A percentile compares a stretch with the other conserved stretches of the same genome.
Evolutionary conservation across 2,329 filamentous ascomycete genomes (phyloP).

Genomic region (Pyricularia pennisetigena): DNA sequence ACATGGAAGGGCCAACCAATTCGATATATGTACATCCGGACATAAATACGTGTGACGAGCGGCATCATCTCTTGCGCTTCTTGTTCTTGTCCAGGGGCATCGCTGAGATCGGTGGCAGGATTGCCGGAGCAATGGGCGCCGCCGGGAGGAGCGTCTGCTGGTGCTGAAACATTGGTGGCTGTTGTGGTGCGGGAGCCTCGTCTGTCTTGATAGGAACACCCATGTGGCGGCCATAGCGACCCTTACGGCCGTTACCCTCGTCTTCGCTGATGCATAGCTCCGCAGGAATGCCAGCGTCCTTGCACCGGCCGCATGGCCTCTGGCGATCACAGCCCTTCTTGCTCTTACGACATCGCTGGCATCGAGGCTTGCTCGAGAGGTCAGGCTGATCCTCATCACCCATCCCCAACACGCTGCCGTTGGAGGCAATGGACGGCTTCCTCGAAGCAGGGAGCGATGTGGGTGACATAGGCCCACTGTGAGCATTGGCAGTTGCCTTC

Average conservation of each 20-base stretch:
- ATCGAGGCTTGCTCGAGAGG: constrained; percentile 88
- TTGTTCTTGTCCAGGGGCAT: constrained; percentile 41
- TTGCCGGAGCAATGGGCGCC: constrained; percentile 28
- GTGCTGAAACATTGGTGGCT: constrained; percentile 15
- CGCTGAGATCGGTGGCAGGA: constrained; percentile 9
- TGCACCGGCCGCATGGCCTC: constrained; percentile 88
- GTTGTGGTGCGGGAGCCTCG: constrained; percentile 29
- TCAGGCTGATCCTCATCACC: constrained; percentile 90
- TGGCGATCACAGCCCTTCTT: constrained; percentile 99
- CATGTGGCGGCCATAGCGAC: constrained; percentile 72
- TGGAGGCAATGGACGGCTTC: constrained; percentile 64
- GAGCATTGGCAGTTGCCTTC: constrained; percentile 37
- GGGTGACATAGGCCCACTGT: constrained; percentile 46
- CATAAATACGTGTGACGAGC: neutral
- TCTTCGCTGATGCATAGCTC: constrained; percentile 97
- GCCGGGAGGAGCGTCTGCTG: constrained; percentile 29
- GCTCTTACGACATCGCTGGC: constrained; percentile 96
- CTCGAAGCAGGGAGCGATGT: constrained; percentile 62
- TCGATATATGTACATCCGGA: neutral
- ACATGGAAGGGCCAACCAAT: neutral
- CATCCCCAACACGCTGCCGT: constrained; percentile 24
- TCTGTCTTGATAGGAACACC: constrained; percentile 54
- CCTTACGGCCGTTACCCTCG: constrained; percentile 93
- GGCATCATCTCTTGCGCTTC: constrained; percentile 46
- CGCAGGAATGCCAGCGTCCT: constrained; percentile 85